phyloP scores from a whole-genome alignment of 768 basidiomycete genomes.

The Holtermanniella nyarrowii region DNA sequence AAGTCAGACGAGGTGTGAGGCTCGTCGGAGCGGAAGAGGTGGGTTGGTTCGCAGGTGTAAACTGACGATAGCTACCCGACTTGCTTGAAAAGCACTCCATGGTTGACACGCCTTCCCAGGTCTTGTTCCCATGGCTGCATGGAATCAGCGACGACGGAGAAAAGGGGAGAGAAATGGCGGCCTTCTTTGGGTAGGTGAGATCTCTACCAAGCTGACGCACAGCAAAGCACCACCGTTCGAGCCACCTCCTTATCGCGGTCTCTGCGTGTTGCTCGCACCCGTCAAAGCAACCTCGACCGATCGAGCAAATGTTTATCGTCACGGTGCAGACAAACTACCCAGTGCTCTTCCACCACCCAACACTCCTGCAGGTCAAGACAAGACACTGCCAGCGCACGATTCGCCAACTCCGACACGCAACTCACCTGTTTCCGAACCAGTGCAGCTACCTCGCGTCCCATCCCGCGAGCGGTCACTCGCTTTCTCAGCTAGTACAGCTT shows the following conservation, averaged over 20 bases:
- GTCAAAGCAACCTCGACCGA: conserved; percentile 12
- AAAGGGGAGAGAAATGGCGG: conserved; percentile 30
- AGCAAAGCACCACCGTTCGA: conserved; percentile 30
- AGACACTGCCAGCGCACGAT: background rate
- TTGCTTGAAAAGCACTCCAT: conserved; percentile 29
- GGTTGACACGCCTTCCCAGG: conserved; percentile 32
- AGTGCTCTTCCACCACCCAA: background rate
- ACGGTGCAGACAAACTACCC: background rate
- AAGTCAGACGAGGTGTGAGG: conserved; percentile 28
- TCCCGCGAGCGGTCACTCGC: background rate
- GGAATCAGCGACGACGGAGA: conserved; percentile 36
- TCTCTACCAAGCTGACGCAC: background rate
- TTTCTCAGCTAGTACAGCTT: background rate
- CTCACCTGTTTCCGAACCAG: background rate
- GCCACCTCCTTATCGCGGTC: conserved; percentile 36
- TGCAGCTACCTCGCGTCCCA: background rate
- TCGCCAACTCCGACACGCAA: background rate
- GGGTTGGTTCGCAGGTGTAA: background rate
- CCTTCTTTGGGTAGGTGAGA: conserved; percentile 34
- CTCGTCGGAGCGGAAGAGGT: conserved; percentile 30
- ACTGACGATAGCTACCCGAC: conserved; percentile 12
- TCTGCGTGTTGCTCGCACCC: conserved; percentile 29
- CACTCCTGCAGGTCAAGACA: background rate
- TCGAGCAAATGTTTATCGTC: conserved; percentile 7
- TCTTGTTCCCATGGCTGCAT: conserved; percentile 40